Evolutionary conservation across 75 land plant species (phyloP), one percentile per base, ranked within the genome.

Genomic region (Picea sitchensis): DNA sequence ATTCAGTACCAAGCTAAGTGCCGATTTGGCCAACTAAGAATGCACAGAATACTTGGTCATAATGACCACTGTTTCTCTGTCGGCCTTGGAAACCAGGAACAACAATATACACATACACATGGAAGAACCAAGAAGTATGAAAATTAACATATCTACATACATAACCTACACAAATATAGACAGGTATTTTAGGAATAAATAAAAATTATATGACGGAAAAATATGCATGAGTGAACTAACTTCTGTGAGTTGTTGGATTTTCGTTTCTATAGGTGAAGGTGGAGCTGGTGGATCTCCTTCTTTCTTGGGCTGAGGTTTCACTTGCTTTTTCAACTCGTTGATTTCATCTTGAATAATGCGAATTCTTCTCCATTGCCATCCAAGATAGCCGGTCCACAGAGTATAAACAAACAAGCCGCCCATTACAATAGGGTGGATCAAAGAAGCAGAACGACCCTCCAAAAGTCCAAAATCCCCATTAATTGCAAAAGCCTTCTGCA

Each of bases 361-460:
- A 18, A 95, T 93, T 41, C 98, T 81, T 58, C 98, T 65, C 99
- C 99, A 98, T 82, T 98, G 99, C 98, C 96, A 98, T 6, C 99
- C 99, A 54, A 98, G 84, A 72, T 90, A 98, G 2, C 99, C 99
- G 5, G 96, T 89, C 83, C 86, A 93, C 59, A 91, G 65, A 1
- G 99, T 98, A 82, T 88, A 88, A 34, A 84, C 51, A 79, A 98
- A 90, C 64, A 98, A 82, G 9, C 87, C 71, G 18, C 84, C 87
- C 99, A 98, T 98, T n/a, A 90, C 95, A 56, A 93, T 36, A 12
- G 99, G 99, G 79, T 98, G 98, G 5, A 93, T 54, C 61, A 98
- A 88, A 4, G 99, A 88, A 20, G 87, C 76, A 11, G 85, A 80
- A n/a, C 98, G 87, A 21, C 99, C 99, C 77, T 98, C 99, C 85